Base-by-base conservation (phyloP, 805 yeast genomes). In the Tetrapisispora arboricola region DNA sequence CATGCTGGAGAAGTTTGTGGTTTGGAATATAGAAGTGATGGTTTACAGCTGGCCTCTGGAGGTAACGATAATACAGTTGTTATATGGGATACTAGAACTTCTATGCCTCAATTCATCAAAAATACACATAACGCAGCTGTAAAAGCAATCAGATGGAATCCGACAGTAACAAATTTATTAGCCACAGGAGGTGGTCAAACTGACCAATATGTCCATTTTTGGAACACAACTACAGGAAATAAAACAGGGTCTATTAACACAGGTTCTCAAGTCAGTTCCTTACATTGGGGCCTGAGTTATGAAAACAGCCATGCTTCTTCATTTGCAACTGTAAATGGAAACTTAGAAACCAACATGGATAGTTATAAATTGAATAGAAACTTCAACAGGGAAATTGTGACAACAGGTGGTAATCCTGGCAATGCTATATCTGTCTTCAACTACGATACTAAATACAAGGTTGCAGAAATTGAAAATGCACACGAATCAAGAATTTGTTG, bases 181-280 rank as follows among this genome's bases (percentile, higher is more conserved):
- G 96, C 96, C n/a, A 82, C 96, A 3, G 98, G 97, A 6, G 98
- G 98, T 39, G 98, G 98, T 13, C 81, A 94, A 11, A 74, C 84
- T 25, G 96, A 92, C 63, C 81, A 78, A 57, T 75, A 80, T 36
- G 84, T 90, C 44, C 90, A 90, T 63, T 85, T 92, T 63, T 92
- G 97, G 97, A 92, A 92, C 62, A 77, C 96, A 3, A 75, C 84
- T 16, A 84, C 94, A 0, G 98, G 97, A 1, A 76, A 88, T 1
- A 68, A 94, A 45, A 76, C 84, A 27, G 85, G 87, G 49, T 73
- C 92, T 9, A 82, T 90, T 18, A 92, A 87, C 49, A 83, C 96
- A 0, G 95, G 90, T 6, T 81, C 95, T 0, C 98, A 92, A 61
- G 92, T 92, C 5, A 80, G 94, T n/a, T 84, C 96, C 13, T 68